A percentile compares a stretch with the other conserved stretches of the same genome.
Evolutionary conservation across 1,284 basidiomycete species (phyloP).

Genomic region (Garcileccinum viscosum): DNA sequence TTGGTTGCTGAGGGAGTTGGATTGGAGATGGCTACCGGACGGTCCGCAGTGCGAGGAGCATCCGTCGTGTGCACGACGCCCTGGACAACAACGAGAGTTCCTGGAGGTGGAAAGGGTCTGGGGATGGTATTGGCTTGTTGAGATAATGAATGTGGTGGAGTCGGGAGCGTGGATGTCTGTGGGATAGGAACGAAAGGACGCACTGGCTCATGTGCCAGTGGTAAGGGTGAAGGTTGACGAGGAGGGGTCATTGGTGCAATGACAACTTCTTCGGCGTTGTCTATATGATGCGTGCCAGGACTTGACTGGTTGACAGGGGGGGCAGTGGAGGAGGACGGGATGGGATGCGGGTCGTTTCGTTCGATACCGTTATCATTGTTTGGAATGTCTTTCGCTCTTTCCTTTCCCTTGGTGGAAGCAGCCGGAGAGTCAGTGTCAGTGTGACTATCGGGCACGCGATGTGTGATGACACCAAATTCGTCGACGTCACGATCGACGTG

Average conservation of each 20-base stretch:
- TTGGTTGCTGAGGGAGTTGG: conserved; percentile 14
- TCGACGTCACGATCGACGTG: conserved; percentile 39
- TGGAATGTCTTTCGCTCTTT: conserved; percentile 29
- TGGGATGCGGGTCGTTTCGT: conserved; percentile 4
- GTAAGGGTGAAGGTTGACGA: conserved; percentile 14
- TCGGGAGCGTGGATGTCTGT: conserved; percentile 6
- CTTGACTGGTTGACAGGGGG: conserved; percentile 10
- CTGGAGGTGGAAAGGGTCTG: conserved; percentile 70
- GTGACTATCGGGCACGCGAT: conserved; percentile 38
- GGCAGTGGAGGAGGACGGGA: conserved; percentile 31
- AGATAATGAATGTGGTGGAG: conserved; percentile 15
- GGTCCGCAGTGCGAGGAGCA: conserved; percentile 45
- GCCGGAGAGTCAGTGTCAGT: conserved; percentile 23
- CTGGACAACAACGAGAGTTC: conserved; percentile 79
- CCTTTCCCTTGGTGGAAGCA: conserved; percentile 37
- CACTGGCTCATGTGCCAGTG: conserved; percentile 18
- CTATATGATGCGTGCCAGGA: conserved; percentile 7
- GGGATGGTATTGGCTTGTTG: conserved; percentile 24
- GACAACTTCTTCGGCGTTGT: conserved; percentile 28
- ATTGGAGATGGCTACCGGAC: conserved; percentile 17
- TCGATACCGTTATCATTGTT: conserved; percentile 13
- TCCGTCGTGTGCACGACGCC: conserved; percentile 82
- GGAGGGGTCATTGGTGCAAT: conserved; percentile 22
- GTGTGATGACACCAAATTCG: conserved; percentile 39
- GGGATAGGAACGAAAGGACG: conserved; percentile 12